phyloP scores from a whole-genome alignment of 805 yeast species.

The Kuraishia piskuri region DNA sequence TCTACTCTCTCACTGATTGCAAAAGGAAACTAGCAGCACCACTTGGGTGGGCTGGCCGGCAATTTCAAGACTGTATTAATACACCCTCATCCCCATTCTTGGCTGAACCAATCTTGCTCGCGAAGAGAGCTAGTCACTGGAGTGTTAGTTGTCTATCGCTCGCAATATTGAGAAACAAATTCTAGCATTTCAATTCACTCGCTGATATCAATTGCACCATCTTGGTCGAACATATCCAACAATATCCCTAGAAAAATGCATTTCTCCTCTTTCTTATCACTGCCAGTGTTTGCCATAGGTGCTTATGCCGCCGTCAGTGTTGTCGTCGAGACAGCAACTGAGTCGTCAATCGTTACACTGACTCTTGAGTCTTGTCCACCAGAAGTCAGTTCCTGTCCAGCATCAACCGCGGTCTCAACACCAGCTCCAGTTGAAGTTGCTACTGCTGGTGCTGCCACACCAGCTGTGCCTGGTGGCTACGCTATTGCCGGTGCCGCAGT shows the following conservation, averaged over 20 bases:
- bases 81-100: no score
- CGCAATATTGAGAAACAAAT: background rate
- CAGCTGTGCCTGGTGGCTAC: constrained; percentile 7
- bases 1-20: no score
- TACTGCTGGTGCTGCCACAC: constrained; percentile 6
- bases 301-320: constrained; percentile 20
- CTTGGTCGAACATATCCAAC: background rate
- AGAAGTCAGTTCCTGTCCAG: constrained; percentile 39
- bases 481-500: constrained; percentile 11
- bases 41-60: no score
- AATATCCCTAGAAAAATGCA: background rate
- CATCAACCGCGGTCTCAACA: background rate
- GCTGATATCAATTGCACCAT: background rate
- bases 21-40: no score
- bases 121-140: no score
- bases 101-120: no score
- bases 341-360: constrained; percentile 28
- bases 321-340: constrained; percentile 24
- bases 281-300: background rate
- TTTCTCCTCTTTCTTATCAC: background rate
- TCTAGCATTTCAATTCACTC: background rate
- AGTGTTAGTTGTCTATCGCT: no score
- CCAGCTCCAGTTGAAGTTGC: background rate
- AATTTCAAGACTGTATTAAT: no score
- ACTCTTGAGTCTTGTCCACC: constrained; percentile 39